Base-by-base conservation (phyloP, 371 early-diverging fungal genomes). In the Mucor saturninus region DNA sequence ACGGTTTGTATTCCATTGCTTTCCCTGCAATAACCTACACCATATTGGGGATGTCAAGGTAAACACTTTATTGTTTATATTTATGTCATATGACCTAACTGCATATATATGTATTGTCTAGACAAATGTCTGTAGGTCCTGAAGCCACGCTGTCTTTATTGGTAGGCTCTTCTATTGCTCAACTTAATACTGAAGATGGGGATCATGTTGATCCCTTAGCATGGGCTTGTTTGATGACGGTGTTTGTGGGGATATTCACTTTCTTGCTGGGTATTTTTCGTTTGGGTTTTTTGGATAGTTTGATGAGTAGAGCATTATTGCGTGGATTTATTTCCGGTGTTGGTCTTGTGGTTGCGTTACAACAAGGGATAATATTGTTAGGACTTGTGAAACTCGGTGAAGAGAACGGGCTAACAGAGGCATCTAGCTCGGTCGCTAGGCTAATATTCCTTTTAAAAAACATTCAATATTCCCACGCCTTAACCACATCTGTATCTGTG, bases 321-420 rank as follows among this genome's bases (percentile, higher is more conserved):
- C 86, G 95, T 10, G 98, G 98, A 9, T 97, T 98, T 69, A 91
- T 97, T 48, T 86, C 92, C 13, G 98, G 95, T 49, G 94, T 96
- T 0, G 97, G 94, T 1, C 68, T 92, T 11, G 95, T 96, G 0
- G 89, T 98, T 28, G 86, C 92, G 63, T 85, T 96, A 39, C 94
- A 95, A 63, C 94, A 95, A 80, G 75, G 83, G 31, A 88, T 90
- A 38, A 81, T 86, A 9, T 75, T 96, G 52, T 76, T 95, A 39
- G 95, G 95, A 1, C 80, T 91, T 39, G 77, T 81, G 0, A 68
- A 69, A 26, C 31, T 75, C 5, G 79, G 79, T 31, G 76, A 77
- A 39, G 55, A 80, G 3, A 67, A 65, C 14, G 88, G 86, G 5
- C 76, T 84, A 35, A 84, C 87, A 39, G 90, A 86, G 39, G 84